Evolutionary conservation across 805 yeast species (phyloP).

Genomic region (Cyberlindnera petersonii): DNA sequence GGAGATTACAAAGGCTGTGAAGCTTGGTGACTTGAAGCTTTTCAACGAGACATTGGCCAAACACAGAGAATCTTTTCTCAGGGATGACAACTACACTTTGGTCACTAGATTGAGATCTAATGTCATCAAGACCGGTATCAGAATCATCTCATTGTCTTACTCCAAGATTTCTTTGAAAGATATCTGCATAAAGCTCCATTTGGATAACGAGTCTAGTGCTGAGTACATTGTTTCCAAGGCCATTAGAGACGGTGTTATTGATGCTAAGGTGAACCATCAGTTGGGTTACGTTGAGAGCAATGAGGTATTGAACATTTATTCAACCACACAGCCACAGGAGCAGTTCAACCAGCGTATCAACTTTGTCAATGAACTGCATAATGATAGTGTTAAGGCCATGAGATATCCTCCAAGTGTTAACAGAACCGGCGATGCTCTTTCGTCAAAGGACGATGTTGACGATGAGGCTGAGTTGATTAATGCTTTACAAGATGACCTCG

Average conservation of each 20-base stretch:
- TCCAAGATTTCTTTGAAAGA: slow-evolving; percentile 88
- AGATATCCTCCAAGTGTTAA: slow-evolving; percentile 61
- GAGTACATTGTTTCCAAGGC: slow-evolving; percentile 97
- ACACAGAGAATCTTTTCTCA: slow-evolving; percentile 57
- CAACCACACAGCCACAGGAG: slow-evolving; percentile 80
- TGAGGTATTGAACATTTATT: slow-evolving; percentile 81
- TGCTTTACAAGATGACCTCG: slow-evolving; percentile 27
- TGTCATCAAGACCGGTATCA: slow-evolving; percentile 95
- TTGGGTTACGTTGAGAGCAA: slow-evolving; percentile 87
- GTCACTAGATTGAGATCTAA: slow-evolving; percentile 90
- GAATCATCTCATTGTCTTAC: slow-evolving; percentile 88
- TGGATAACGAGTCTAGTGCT: slow-evolving; percentile 92
- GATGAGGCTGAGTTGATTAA: slow-evolving; percentile 27
- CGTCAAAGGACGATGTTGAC: slow-evolving; percentile 19
- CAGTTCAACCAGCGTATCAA: slow-evolving; percentile 91
- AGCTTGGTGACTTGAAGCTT: slow-evolving; percentile 80
- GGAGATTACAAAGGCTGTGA: slow-evolving; percentile 85
- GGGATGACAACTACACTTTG: slow-evolving; percentile 78
- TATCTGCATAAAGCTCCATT: slow-evolving; percentile 84
- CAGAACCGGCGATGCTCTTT: slow-evolving; percentile 17
- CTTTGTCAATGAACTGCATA: slow-evolving; percentile 85
- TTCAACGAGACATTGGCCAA: slow-evolving; percentile 68
- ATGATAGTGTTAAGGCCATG: slow-evolving; percentile 92
- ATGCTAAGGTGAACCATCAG: slow-evolving; percentile 88
- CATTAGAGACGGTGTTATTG: slow-evolving; percentile 95